phyloP scores from a whole-genome alignment of 352 stramenopile species.

The Pythium rhizo-oryzae region DNA sequence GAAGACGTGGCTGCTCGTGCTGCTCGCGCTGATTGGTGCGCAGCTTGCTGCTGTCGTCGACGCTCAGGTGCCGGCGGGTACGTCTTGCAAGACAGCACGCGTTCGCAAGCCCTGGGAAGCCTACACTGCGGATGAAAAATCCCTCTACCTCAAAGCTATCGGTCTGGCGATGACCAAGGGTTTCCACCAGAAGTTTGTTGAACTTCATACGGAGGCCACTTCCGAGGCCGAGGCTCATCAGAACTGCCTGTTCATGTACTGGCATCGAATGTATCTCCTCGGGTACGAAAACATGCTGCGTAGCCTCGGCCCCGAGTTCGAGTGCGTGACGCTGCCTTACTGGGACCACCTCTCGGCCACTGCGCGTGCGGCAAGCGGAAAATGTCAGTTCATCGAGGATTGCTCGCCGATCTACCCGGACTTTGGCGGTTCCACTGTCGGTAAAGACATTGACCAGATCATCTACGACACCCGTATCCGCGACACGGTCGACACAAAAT shows the following conservation, averaged over 20 bases:
- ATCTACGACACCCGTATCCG: constrained; percentile 17
- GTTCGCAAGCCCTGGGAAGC: constrained; percentile 56
- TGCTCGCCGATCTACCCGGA: constrained; percentile 31
- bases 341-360: constrained; percentile 33
- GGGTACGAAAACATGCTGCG: constrained; percentile 48
- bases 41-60: too few relatives aligned
- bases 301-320: constrained; percentile 25
- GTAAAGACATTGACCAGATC: constrained; percentile 4
- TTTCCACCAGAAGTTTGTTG: constrained; percentile 37
- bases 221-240: constrained; percentile 32
- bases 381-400: constrained; percentile 26
- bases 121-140: constrained; percentile 41
- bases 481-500: constrained; percentile 2
- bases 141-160: constrained; percentile 42
- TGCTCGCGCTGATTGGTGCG: too few relatives aligned
- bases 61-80: constrained; percentile 28
- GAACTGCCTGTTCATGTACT: constrained; percentile 37
- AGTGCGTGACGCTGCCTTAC: constrained; percentile 35
- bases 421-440: constrained; percentile 25
- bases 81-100: constrained; percentile 35
- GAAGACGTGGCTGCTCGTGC: too few relatives aligned
- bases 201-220: constrained; percentile 28
- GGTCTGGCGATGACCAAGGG: constrained; percentile 37
- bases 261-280: constrained; percentile 36
- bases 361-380: not conserved